Percentiles rank a stretch among this genome's conserved stretches.
Evolutionary conservation across 495 filamentous ascomycete genomes (phyloP).

Genomic region (Choiromyces venosus): DNA sequence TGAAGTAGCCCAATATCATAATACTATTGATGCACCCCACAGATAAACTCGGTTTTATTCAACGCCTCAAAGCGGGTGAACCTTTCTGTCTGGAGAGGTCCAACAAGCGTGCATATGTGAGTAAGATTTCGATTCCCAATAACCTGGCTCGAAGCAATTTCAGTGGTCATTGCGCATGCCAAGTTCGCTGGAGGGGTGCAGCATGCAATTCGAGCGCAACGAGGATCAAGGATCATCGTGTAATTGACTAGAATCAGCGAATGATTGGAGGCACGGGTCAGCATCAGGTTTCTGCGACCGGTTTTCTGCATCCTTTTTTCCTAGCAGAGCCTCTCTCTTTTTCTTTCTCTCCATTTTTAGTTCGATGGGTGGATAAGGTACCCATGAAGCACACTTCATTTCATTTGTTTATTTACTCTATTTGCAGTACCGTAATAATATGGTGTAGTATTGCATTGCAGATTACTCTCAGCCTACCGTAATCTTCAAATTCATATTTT

Average conservation of each 20-base stretch:
- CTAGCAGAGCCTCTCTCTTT: not conserved
- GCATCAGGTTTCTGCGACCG: not conserved
- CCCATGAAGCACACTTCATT: not conserved
- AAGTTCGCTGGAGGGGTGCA: not conserved
- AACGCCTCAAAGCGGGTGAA: not conserved
- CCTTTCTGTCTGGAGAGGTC: not conserved
- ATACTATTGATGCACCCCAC: not conserved
- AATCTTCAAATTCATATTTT: too few relatives aligned
- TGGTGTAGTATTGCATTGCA: too few relatives aligned
- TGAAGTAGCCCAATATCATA: not conserved
- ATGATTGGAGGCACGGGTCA: not conserved
- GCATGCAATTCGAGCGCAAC: not conserved
- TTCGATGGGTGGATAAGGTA: not conserved
- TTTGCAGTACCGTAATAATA: too few relatives aligned
- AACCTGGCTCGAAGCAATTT: not conserved
- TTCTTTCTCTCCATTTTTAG: too few relatives aligned
- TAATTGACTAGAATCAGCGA: not conserved
- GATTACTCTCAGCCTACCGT: too few relatives aligned
- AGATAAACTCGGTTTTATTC: not conserved
- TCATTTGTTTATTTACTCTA: too few relatives aligned
- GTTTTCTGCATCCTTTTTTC: not conserved
- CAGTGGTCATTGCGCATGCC: not conserved
- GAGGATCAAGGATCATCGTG: not conserved
- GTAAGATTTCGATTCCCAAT: slow-evolving; percentile 2
- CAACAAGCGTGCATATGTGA: not conserved